These are phyloP conservation scores for Annona squamosa DNA, from an alignment of 164 flowering plant species.

Conservation along the genomic window DNA sequence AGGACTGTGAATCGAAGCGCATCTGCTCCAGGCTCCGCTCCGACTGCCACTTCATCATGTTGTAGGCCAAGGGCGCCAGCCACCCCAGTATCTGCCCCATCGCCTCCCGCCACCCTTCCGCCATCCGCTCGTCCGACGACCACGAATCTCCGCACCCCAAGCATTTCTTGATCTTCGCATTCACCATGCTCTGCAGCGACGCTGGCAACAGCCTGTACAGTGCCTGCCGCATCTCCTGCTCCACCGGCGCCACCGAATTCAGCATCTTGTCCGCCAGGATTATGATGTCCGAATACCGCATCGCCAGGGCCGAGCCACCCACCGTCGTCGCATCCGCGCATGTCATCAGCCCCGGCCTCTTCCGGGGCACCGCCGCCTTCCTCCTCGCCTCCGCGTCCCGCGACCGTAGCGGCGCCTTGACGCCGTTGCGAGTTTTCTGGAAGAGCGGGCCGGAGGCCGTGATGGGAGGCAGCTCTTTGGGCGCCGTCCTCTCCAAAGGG, in stretches of 20 bases:
- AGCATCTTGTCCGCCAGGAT: constrained; percentile 34
- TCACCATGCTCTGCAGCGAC: constrained; percentile 30
- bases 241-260: constrained; percentile 17
- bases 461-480: not conserved
- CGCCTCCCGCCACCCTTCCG: constrained; percentile 41
- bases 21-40: constrained; percentile 61
- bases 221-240: constrained; percentile 26
- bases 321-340: constrained; percentile 44
- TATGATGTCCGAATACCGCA: constrained; percentile 64
- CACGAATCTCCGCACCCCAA: constrained; percentile 16
- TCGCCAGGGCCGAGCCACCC: constrained; percentile 61
- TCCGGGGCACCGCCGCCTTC: not conserved
- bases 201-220: constrained; percentile 63
- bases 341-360: not conserved
- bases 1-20: constrained; percentile 38
- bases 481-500: not conserved
- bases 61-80: constrained; percentile 70
- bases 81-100: constrained; percentile 46
- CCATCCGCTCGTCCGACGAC: constrained; percentile 26
- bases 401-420: not conserved
- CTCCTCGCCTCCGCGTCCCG: no score
- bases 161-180: constrained; percentile 34
- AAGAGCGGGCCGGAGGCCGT: constrained; percentile 31
- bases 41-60: constrained; percentile 59
- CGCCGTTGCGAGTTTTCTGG: not conserved